Conservation (phyloP, 345 rosid genomes). For the Turnera subulata region DNA sequence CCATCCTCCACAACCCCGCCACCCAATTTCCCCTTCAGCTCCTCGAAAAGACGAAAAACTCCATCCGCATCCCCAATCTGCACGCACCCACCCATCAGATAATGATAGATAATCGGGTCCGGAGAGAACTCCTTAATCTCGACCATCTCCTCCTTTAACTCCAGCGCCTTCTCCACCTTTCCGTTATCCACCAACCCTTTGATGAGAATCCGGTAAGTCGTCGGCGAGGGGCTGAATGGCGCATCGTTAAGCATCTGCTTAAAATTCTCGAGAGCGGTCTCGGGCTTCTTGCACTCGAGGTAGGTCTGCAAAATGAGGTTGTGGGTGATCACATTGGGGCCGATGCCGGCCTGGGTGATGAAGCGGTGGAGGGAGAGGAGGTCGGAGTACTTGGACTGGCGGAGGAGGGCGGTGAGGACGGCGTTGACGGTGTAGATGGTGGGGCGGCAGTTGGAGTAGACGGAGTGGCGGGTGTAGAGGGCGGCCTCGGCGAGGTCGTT, state of each 20-base stretch:
- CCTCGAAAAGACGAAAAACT: conserved; percentile 60
- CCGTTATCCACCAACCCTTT: conserved; percentile 84
- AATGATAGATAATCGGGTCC: conserved; percentile 63
- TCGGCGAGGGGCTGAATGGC: conserved; percentile 65
- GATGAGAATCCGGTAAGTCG: conserved; percentile 67
- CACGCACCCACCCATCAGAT: conserved; percentile 63
- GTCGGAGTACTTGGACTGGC: conserved; percentile 68
- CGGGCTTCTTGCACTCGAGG: conserved; percentile 71
- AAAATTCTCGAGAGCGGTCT: conserved; percentile 73
- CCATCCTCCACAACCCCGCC: conserved; percentile 73
- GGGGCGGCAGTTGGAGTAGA: conserved; percentile 91
- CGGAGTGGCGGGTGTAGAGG: conserved; percentile 80
- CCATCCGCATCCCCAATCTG: conserved; percentile 53
- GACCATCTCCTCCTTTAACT: conserved; percentile 75
- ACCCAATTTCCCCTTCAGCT: conserved; percentile 73
- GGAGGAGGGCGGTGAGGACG: conserved; percentile 79
- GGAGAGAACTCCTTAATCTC: conserved; percentile 48
- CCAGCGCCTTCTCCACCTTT: conserved; percentile 66
- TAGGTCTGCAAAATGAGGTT: conserved; percentile 77
- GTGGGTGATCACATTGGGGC: conserved; percentile 71
- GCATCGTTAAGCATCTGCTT: conserved; percentile 67
- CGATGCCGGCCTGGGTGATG: conserved; percentile 74
- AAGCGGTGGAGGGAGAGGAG: conserved; percentile 73
- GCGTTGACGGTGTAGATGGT: conserved; percentile 81
- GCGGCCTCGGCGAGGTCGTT: conserved; percentile 93